Conservation (phyloP, 257 asterid species). For the Voacanga thouarsii region DNA sequence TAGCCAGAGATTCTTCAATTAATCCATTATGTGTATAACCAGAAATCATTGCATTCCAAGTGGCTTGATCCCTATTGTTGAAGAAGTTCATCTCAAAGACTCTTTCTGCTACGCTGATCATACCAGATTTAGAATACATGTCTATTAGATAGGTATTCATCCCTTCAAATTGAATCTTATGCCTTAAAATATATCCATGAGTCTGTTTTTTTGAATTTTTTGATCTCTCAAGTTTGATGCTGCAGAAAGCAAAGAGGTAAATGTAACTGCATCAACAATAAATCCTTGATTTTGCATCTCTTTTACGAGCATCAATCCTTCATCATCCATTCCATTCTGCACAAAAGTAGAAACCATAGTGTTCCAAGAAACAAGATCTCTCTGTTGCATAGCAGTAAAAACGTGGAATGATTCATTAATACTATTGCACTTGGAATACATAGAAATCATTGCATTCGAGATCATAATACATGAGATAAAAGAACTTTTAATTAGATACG, state of each 20-base stretch:
- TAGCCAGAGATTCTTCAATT: slow-evolving; percentile 45
- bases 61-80: slow-evolving; percentile 49
- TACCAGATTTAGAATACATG: slow-evolving; percentile 69
- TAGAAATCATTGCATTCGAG: slow-evolving; percentile 48
- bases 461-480: slow-evolving; percentile 40
- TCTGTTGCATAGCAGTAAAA: slow-evolving; percentile 54
- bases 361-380: slow-evolving; percentile 79
- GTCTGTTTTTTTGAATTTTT: slow-evolving; percentile 57
- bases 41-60: slow-evolving; percentile 81
- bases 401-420: slow-evolving; percentile 50
- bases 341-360: slow-evolving; percentile 67
- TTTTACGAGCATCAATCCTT: slow-evolving; percentile 65
- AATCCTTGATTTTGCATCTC: slow-evolving; percentile 68
- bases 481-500: slow-evolving; percentile 51
- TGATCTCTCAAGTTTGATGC: slow-evolving; percentile 64
- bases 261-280: slow-evolving; percentile 50
- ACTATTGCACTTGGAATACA: slow-evolving; percentile 59
- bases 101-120: slow-evolving; percentile 43
- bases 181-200: slow-evolving; percentile 66
- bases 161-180: slow-evolving; percentile 54
- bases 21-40: slow-evolving; percentile 62
- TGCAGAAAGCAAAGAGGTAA: slow-evolving; percentile 68
- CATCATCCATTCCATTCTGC: slow-evolving; percentile 59
- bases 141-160: slow-evolving; percentile 73
- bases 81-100: slow-evolving; percentile 37